phyloP scores from a whole-genome alignment of 2,329 filamentous ascomycete genomes.

The Botrytis hyacinthi region DNA sequence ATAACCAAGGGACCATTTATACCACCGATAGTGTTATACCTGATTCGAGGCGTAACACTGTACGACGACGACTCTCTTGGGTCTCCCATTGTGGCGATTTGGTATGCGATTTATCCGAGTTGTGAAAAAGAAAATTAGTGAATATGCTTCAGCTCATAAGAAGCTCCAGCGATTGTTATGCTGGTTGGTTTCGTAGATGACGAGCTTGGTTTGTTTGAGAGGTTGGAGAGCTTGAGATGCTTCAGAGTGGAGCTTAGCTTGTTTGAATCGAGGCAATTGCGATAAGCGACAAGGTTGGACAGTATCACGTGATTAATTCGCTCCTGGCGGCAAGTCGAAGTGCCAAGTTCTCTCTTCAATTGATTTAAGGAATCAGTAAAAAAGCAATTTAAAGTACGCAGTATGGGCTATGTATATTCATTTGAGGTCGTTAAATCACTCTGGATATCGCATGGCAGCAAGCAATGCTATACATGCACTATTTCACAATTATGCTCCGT shows the following conservation, averaged over 20 bases:
- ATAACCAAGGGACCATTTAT: slow-evolving; percentile 98
- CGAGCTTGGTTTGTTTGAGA: slow-evolving; percentile 20
- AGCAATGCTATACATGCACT: background rate
- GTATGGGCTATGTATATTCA: background rate
- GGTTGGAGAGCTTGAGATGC: slow-evolving; percentile 23
- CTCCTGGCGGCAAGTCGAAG: background rate
- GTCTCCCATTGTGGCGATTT: slow-evolving; percentile 37
- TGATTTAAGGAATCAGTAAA: background rate
- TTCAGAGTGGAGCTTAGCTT: slow-evolving; percentile 22
- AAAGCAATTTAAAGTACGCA: background rate
- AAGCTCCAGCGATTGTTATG: slow-evolving; percentile 20
- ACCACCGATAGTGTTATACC: slow-evolving; percentile 98
- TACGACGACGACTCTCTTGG: slow-evolving; percentile 41
- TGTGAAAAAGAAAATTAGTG: background rate
- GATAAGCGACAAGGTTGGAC: slow-evolving; percentile 24
- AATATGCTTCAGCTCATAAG: slow-evolving; percentile 19
- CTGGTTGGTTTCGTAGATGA: slow-evolving; percentile 14
- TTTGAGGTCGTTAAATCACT: background rate
- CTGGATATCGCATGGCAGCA: background rate
- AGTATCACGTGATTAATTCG: background rate
- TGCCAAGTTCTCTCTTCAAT: background rate
- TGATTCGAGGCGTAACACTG: slow-evolving; percentile 66
- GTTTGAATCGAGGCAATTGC: slow-evolving; percentile 22
- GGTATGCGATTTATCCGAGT: background rate
- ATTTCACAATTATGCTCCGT: background rate